phyloP scores from a whole-genome alignment of 1,284 basidiomycete species.

The Trametes hirsuta region DNA sequence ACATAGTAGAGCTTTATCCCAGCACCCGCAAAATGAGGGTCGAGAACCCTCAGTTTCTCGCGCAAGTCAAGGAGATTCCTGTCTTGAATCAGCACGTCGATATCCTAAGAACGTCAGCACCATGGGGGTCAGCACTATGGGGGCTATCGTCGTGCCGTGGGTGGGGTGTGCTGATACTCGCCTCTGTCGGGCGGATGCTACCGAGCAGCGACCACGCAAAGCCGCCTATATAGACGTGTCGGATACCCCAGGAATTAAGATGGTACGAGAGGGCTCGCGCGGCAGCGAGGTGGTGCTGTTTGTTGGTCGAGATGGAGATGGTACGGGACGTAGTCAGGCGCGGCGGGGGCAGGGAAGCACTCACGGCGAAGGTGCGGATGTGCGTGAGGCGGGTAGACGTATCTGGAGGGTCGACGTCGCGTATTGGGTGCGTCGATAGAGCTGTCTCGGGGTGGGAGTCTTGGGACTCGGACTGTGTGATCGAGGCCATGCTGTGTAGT shows the following conservation, averaged over 20 bases:
- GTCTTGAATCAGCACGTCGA: constrained; percentile 39
- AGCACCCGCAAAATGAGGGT: constrained; percentile 31
- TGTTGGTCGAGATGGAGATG: constrained; percentile 28
- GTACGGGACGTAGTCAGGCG: neutral
- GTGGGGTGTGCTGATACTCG: constrained; percentile 11
- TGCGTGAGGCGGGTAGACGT: too few relatives aligned
- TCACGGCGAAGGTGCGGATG: neutral
- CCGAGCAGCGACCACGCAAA: constrained; percentile 41
- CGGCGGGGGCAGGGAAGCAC: neutral
- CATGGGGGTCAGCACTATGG: neutral
- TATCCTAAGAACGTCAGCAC: constrained; percentile 30
- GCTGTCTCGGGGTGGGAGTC: too few relatives aligned
- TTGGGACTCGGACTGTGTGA: too few relatives aligned
- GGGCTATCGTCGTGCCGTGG: neutral
- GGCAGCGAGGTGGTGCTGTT: constrained; percentile 29
- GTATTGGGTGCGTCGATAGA: too few relatives aligned
- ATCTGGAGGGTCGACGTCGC: too few relatives aligned
- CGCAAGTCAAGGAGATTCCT: constrained; percentile 27
- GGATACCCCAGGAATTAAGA: constrained; percentile 28
- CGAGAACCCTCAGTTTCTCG: constrained; percentile 25
- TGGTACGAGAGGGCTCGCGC: constrained; percentile 28
- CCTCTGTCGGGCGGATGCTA: constrained; percentile 35
- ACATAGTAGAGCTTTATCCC: constrained; percentile 37
- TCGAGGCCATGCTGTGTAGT: too few relatives aligned
- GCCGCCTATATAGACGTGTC: constrained; percentile 40